Conservation (phyloP, 2,329 filamentous ascomycete genomes). For the Calonectria honghensis region DNA sequence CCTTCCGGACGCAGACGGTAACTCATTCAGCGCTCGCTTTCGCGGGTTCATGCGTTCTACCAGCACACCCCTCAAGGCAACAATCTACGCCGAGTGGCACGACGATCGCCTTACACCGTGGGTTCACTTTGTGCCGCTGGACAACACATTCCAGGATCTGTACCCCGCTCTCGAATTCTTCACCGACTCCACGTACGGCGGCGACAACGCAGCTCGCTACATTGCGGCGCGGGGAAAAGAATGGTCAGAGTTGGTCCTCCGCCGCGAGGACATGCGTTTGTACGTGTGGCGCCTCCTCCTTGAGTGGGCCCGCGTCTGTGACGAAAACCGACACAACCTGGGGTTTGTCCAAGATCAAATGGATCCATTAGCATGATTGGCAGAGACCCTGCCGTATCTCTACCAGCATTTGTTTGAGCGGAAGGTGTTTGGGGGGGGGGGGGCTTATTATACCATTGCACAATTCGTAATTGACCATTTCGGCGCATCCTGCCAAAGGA, state of each 20-base stretch:
- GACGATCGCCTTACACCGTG: conserved; percentile 81
- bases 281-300: conserved; percentile 78
- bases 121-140: conserved; percentile 83
- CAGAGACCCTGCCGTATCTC: conserved; percentile 33
- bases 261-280: conserved; percentile 79
- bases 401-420: conserved; percentile 40
- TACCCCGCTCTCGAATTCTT: conserved; percentile 81
- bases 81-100: conserved; percentile 85
- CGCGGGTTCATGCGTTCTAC: conserved; percentile 78
- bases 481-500: conserved; percentile 30
- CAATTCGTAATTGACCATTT: conserved; percentile 16
- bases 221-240: conserved; percentile 76
- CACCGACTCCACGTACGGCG: conserved; percentile 65
- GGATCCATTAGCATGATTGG: conserved; percentile 42
- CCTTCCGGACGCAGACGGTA: conserved; percentile 83
- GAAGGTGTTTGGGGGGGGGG: conserved; percentile 31
- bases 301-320: conserved; percentile 73
- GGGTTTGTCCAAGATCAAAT: conserved; percentile 67
- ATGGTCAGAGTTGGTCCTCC: conserved; percentile 78
- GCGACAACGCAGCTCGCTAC: conserved; percentile 73
- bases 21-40: conserved; percentile 78
- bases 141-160: conserved; percentile 80
- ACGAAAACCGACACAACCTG: conserved; percentile 65
- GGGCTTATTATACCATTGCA: conserved; percentile 29
- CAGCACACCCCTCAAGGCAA: conserved; percentile 81